phyloP scores from a whole-genome alignment of 768 basidiomycete species.

The Tylopilus intermedius region DNA sequence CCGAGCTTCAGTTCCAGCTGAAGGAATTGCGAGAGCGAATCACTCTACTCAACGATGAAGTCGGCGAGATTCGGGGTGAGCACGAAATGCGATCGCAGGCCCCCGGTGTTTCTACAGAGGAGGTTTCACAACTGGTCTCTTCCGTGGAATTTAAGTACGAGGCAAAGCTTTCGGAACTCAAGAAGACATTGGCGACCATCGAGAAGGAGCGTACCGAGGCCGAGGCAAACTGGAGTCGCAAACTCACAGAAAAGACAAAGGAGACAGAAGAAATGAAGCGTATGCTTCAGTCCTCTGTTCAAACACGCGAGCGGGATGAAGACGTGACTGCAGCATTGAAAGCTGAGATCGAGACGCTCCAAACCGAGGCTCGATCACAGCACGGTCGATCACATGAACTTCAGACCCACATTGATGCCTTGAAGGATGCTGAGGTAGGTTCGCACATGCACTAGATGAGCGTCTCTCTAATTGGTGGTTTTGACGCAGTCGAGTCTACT shows the following conservation, averaged over 20 bases:
- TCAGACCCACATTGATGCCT: constrained; percentile 42
- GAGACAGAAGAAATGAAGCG: constrained; percentile 73
- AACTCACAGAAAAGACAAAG: constrained; percentile 69
- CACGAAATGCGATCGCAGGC: constrained; percentile 42
- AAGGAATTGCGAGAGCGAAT: constrained; percentile 74
- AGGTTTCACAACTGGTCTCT: constrained; percentile 67
- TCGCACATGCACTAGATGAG: background rate
- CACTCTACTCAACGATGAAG: constrained; percentile 65
- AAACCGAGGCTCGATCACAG: constrained; percentile 43
- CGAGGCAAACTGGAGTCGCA: constrained; percentile 86
- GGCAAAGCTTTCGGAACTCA: constrained; percentile 65
- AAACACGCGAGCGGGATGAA: constrained; percentile 57
- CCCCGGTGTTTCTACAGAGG: constrained; percentile 49
- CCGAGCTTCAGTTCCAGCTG: constrained; percentile 83
- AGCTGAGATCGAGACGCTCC: constrained; percentile 49
- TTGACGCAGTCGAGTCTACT: constrained; percentile 40
- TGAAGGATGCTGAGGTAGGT: constrained; percentile 61
- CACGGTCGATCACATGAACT: constrained; percentile 55
- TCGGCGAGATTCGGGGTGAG: constrained; percentile 58
- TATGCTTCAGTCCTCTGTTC: constrained; percentile 51
- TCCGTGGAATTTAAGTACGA: constrained; percentile 77
- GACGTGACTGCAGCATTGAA: constrained; percentile 46
- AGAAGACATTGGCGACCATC: constrained; percentile 50
- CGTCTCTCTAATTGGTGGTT: background rate
- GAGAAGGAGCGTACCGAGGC: constrained; percentile 85